These are phyloP conservation scores for Hypoxylon sp. DNA, from an alignment of 2,329 filamentous ascomycete genomes.

Conservation along the genomic window DNA sequence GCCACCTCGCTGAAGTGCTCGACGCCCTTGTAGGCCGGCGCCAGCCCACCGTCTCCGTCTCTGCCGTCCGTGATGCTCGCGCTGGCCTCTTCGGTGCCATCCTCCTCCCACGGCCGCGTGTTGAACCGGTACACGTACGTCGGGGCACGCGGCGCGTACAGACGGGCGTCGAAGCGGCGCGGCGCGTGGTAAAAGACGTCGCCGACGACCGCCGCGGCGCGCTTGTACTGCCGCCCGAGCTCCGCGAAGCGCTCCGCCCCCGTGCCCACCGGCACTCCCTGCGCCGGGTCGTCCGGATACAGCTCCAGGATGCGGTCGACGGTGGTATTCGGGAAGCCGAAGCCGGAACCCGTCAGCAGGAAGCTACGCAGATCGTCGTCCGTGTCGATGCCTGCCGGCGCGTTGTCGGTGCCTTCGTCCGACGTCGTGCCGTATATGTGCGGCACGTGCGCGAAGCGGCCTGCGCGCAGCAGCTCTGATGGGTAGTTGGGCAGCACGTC, in stretches of 20 bases:
- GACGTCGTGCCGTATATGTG: slow-evolving; percentile 70
- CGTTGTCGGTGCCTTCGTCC: slow-evolving; percentile 63
- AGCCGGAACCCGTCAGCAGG: slow-evolving; percentile 34
- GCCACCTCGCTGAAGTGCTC: slow-evolving; percentile 52
- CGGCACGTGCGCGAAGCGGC: slow-evolving; percentile 69
- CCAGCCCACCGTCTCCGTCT: slow-evolving; percentile 28
- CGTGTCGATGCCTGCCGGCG: slow-evolving; percentile 40
- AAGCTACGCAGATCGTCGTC: slow-evolving; percentile 37
- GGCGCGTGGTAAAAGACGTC: slow-evolving; percentile 64
- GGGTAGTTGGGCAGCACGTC: slow-evolving; percentile 62
- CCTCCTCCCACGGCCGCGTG: slow-evolving; percentile 46
- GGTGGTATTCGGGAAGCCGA: slow-evolving; percentile 36
- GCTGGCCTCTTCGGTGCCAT: slow-evolving; percentile 49
- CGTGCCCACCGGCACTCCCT: slow-evolving; percentile 57
- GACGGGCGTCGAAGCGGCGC: slow-evolving; percentile 60
- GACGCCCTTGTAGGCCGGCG: slow-evolving; percentile 45
- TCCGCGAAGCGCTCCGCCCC: slow-evolving; percentile 46
- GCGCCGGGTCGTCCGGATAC: slow-evolving; percentile 59
- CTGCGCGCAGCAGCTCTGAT: slow-evolving; percentile 61
- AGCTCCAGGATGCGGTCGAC: slow-evolving; percentile 51
- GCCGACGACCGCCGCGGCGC: slow-evolving; percentile 61
- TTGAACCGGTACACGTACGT: slow-evolving; percentile 71
- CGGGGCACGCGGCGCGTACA: slow-evolving; percentile 58
- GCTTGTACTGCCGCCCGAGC: slow-evolving; percentile 59
- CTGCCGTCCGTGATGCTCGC: slow-evolving; percentile 50